Conservation (phyloP, 2,329 filamentous ascomycete species). For the Cladosporium sp. region DNA sequence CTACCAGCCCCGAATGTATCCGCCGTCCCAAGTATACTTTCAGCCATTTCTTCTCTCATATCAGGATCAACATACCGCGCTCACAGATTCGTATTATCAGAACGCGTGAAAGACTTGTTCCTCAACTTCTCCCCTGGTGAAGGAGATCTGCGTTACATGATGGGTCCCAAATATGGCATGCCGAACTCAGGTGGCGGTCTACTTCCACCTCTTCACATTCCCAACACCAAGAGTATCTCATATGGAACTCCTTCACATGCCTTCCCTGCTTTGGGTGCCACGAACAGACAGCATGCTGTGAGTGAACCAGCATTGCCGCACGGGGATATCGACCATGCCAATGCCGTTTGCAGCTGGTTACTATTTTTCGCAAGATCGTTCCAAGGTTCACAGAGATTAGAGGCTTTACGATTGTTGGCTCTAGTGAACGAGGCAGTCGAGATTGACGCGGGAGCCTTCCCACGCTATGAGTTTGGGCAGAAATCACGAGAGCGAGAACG, state of each 20-base stretch:
- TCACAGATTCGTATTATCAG: conserved; percentile 52
- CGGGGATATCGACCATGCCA: conserved; percentile 44
- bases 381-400: conserved; percentile 43
- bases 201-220: conserved; percentile 43
- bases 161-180: conserved; percentile 30
- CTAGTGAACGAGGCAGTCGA: conserved; percentile 36
- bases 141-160: conserved; percentile 28
- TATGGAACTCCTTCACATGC: conserved; percentile 38
- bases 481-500: conserved; percentile 42
- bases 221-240: conserved; percentile 37
- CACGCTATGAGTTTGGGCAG: conserved; percentile 29
- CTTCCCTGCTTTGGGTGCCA: conserved; percentile 46
- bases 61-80: conserved; percentile 77
- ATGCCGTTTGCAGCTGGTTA: conserved; percentile 51
- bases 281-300: not conserved
- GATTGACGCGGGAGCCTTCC: conserved; percentile 30
- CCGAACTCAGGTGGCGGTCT: conserved; percentile 25
- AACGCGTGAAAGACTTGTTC: conserved; percentile 49
- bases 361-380: conserved; percentile 46
- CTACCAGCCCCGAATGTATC: conserved; percentile 59
- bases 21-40: conserved; percentile 67
- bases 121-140: conserved; percentile 23
- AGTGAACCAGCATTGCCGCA: conserved; percentile 9
- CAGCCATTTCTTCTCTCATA: conserved; percentile 75
- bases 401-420: conserved; percentile 44